phyloP scores from a whole-genome alignment of 768 basidiomycete genomes.

The Leccinum longicurvipes region DNA sequence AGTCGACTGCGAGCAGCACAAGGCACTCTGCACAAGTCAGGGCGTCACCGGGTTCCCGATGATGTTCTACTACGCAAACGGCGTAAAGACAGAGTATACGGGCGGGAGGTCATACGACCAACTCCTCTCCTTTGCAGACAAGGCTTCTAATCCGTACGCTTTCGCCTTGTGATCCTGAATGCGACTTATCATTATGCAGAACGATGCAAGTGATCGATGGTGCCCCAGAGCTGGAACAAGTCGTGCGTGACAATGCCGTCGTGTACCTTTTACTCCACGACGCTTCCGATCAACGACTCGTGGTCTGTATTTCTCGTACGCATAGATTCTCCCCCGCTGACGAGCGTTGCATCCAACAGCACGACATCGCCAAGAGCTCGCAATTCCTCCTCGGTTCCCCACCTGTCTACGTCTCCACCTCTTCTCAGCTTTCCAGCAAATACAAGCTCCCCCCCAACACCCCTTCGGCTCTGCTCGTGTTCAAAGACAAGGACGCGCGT shows the following conservation, averaged over 20 bases:
- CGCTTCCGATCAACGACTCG: constrained; percentile 26
- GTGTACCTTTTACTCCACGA: constrained; percentile 52
- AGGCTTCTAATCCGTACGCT: constrained; percentile 67
- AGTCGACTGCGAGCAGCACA: constrained; percentile 83
- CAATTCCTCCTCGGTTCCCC: constrained; percentile 48
- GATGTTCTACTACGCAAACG: constrained; percentile 60
- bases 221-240: constrained; percentile 1
- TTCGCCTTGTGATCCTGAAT: constrained; percentile 7
- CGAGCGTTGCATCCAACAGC: constrained; percentile 28
- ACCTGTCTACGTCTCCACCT: constrained; percentile 42
- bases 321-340: not conserved
- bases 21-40: constrained; percentile 60
- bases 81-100: constrained; percentile 69
- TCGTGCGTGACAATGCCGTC: constrained; percentile 14
- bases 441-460: constrained; percentile 36
- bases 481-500: constrained; percentile 55
- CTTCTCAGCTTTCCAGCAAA: constrained; percentile 30
- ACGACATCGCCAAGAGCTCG: constrained; percentile 54
- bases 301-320: constrained; percentile 26
- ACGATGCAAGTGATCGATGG: constrained; percentile 22
- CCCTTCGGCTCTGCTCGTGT: constrained; percentile 63
- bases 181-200: not conserved
- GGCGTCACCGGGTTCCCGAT: constrained; percentile 82
- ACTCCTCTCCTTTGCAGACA: constrained; percentile 70
- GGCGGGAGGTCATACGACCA: constrained; percentile 70